These are phyloP conservation scores for Cutaneotrichosporon sp. DNA, from an alignment of 1,284 basidiomycete species.

Conservation along the genomic window DNA sequence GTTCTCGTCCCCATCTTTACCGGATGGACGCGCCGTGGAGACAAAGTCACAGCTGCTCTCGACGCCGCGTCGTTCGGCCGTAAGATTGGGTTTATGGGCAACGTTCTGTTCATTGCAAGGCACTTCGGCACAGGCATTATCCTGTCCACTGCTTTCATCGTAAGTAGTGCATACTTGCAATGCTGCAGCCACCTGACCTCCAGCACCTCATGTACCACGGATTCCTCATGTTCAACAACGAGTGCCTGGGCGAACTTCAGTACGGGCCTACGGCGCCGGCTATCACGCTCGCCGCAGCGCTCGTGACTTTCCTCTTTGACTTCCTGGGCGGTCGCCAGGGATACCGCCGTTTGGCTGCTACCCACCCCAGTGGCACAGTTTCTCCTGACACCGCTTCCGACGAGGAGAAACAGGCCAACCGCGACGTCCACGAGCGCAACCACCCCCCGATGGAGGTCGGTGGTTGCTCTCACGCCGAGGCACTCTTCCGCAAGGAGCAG, in stretches of 20 bases:
- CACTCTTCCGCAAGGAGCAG: slow-evolving; percentile 12
- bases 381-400: neutral
- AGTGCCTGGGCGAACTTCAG: slow-evolving; percentile 49
- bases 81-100: slow-evolving; percentile 21
- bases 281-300: slow-evolving; percentile 41
- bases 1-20: slow-evolving; percentile 43
- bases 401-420: neutral
- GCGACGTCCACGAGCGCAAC: neutral
- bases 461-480: slow-evolving; percentile 12
- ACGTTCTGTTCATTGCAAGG: slow-evolving; percentile 44
- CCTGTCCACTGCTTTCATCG: slow-evolving; percentile 11
- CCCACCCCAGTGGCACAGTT: neutral
- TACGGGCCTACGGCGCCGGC: slow-evolving; percentile 50
- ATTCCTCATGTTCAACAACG: slow-evolving; percentile 47
- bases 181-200: slow-evolving; percentile 32
- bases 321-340: slow-evolving; percentile 26
- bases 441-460: too few species aligned
- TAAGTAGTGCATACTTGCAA: slow-evolving; percentile 17
- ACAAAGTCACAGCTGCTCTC: neutral
- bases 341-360: neutral
- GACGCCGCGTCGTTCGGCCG: slow-evolving; percentile 9
- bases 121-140: slow-evolving; percentile 37
- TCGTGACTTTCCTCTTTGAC: slow-evolving; percentile 44
- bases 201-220: slow-evolving; percentile 50
- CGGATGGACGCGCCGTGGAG: slow-evolving; percentile 3